phyloP scores from a whole-genome alignment of 148 eudicot species.

The Dianthus caryophyllus region DNA sequence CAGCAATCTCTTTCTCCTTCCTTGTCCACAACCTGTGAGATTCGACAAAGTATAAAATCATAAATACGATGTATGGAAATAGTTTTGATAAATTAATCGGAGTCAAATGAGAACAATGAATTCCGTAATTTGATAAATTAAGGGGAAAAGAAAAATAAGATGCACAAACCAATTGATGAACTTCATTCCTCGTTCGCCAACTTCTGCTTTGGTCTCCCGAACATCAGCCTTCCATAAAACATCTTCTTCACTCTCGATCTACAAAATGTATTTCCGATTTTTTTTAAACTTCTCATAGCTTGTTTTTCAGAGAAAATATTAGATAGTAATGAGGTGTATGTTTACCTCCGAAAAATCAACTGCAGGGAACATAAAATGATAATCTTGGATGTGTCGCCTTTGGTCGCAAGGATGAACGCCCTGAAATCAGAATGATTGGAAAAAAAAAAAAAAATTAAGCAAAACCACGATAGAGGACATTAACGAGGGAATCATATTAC shows the following conservation, averaged over 20 bases:
- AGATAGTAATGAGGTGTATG: constrained; percentile 18
- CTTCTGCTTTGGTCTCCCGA: constrained; percentile 79
- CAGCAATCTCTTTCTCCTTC: constrained; percentile 88
- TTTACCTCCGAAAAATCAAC: constrained; percentile 81
- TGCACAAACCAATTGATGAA: constrained; percentile 71
- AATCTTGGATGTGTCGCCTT: constrained; percentile 75
- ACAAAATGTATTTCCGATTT: constrained; percentile 21
- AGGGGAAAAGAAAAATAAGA: neutral
- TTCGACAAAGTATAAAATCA: constrained; percentile 4
- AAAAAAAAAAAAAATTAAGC: too few species aligned
- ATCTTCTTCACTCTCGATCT: constrained; percentile 94
- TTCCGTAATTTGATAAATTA: too few species aligned
- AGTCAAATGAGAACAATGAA: too few species aligned
- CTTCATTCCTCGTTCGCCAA: constrained; percentile 73
- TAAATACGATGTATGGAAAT: too few species aligned
- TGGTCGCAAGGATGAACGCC: constrained; percentile 94
- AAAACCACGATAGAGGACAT: neutral
- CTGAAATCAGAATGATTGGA: constrained; percentile 42
- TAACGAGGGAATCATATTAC: neutral
- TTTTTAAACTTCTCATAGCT: neutral
- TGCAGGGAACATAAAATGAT: constrained; percentile 76
- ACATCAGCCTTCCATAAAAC: constrained; percentile 67
- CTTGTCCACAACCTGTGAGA: constrained; percentile 63
- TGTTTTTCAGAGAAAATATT: neutral
- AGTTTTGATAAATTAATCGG: too few species aligned